phyloP scores from a whole-genome alignment of 1,284 basidiomycete species.

The Erythrobasidium hasegawianum region DNA sequence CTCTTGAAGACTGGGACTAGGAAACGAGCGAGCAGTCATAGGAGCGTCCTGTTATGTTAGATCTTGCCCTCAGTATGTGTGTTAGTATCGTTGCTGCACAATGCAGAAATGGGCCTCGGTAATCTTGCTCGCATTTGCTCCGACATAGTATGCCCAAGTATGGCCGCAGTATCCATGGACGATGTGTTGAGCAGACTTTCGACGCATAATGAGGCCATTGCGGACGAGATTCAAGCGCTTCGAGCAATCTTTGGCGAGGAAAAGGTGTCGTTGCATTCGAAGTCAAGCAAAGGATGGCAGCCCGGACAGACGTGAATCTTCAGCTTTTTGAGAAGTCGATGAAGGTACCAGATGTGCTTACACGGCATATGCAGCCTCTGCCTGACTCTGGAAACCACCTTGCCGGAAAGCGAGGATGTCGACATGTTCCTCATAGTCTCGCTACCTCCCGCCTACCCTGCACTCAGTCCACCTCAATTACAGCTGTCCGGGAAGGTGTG shows the following conservation, averaged over 20 bases:
- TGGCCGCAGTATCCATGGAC: not conserved
- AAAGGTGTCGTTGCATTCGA: conserved; percentile 2
- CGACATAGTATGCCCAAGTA: no score
- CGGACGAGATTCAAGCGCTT: conserved; percentile 29
- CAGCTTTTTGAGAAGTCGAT: not conserved
- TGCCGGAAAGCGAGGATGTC: conserved; percentile 25
- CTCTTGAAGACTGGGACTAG: no score
- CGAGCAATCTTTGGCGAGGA: conserved; percentile 28
- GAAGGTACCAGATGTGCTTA: not conserved
- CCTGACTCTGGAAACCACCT: conserved; percentile 11
- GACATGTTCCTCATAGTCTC: conserved; percentile 43
- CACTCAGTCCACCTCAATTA: conserved; percentile 43
- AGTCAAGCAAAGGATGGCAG: not conserved
- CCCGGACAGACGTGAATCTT: conserved; percentile 2
- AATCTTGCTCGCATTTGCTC: no score
- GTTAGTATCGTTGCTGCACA: no score
- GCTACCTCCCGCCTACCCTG: conserved; percentile 44
- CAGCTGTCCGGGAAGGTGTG: conserved; percentile 43
- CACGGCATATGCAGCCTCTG: conserved; percentile 5
- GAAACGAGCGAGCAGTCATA: no score
- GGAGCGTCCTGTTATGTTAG: no score
- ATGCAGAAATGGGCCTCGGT: no score
- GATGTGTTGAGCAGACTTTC: conserved; percentile 2
- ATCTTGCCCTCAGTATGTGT: no score
- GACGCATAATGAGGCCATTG: conserved; percentile 10